A percentile compares a stretch with the other conserved stretches of the same genome.
These are phyloP conservation scores for Thalassiosira profunda DNA, from an alignment of 108 stramenopile species.

Conservation along the genomic window DNA sequence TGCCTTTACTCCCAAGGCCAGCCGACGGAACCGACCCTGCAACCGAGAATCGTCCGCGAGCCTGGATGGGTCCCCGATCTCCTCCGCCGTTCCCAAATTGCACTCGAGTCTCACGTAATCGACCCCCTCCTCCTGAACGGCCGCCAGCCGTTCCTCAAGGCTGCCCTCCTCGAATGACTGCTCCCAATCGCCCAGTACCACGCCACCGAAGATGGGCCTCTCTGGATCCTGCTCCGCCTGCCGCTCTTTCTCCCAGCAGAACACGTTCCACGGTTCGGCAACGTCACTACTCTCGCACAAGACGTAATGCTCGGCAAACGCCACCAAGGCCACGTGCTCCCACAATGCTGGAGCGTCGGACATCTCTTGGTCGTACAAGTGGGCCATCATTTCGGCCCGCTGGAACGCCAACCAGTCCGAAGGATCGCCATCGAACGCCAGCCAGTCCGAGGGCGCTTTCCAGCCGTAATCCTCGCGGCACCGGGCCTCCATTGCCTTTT, in stretches of 20 bases:
- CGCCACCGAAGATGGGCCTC: conserved; percentile 24
- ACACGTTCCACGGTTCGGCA: not conserved
- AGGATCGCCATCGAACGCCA: not conserved
- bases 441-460: not conserved
- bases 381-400: conserved; percentile 23
- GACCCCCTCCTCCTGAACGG: conserved; percentile 4
- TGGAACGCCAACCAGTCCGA: not conserved
- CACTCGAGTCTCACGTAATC: conserved; percentile 16
- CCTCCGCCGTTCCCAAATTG: not conserved
- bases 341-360: too few relatives aligned
- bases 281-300: not conserved
- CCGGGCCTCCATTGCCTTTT: conserved; percentile 1
- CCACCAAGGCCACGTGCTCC: conserved; percentile 17
- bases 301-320: conserved; percentile 29
- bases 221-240: not conserved
- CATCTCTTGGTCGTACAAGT: conserved; percentile 10
- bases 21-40: not conserved
- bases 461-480: conserved; percentile 3
- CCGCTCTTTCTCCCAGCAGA: not conserved
- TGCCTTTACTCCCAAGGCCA: not conserved
- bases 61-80: not conserved
- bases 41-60: not conserved
- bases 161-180: not conserved
- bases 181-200: conserved; percentile 11
- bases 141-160: not conserved